phyloP scores from a whole-genome alignment of 148 eudicot species.

The Arbutus unedo region DNA sequence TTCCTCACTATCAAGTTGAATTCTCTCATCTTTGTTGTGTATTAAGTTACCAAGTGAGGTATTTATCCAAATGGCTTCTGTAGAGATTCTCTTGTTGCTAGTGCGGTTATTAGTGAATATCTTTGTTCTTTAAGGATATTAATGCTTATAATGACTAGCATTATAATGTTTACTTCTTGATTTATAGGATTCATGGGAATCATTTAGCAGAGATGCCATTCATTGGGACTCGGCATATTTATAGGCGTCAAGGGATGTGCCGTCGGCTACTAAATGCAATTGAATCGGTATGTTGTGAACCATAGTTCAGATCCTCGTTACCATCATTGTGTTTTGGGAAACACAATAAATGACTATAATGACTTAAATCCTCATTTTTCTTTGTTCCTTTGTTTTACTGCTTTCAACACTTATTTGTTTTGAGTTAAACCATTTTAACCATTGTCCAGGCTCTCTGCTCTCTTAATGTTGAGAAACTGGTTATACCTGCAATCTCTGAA shows the following conservation, averaged over 20 bases:
- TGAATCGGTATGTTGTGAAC: slow-evolving; percentile 56
- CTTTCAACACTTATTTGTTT: not conserved
- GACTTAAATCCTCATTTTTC: not conserved
- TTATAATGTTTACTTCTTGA: slow-evolving; percentile 1
- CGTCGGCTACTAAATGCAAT: slow-evolving; percentile 71
- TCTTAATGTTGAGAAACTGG: slow-evolving; percentile 71
- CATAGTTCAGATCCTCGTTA: not conserved
- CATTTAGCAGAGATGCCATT: slow-evolving; percentile 97
- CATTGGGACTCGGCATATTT: slow-evolving; percentile 74
- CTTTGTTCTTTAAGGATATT: not conserved
- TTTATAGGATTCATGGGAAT: slow-evolving; percentile 74
- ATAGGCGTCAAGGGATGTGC: slow-evolving; percentile 95
- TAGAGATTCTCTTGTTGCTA: not conserved
- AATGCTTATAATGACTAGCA: not conserved
- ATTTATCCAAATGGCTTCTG: not conserved
- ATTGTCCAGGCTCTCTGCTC: slow-evolving; percentile 66
- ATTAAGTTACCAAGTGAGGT: not conserved
- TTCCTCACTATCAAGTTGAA: not conserved
- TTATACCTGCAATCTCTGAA: slow-evolving; percentile 86
- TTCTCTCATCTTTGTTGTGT: not conserved
- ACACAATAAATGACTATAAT: not conserved
- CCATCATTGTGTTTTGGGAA: not conserved
- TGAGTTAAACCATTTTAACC: not conserved
- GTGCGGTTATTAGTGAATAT: not conserved
- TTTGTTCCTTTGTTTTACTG: not conserved